phyloP scores from a whole-genome alignment of 2,329 filamentous ascomycete genomes.

The Cercospora sp. region DNA sequence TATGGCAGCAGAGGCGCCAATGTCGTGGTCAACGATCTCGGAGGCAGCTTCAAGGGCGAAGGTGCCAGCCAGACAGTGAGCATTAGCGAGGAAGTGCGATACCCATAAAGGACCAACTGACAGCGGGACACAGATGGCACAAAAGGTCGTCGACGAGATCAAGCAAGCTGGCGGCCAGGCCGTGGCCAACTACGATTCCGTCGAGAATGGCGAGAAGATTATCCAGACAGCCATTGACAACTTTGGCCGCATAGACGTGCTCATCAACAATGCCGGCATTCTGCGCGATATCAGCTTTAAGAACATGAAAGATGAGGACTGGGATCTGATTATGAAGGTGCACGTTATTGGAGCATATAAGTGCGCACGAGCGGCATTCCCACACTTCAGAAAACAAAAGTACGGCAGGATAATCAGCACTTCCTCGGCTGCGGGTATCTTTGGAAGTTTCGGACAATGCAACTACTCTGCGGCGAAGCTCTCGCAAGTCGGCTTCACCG shows the following conservation, averaged over 20 bases:
- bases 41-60: conserved; percentile 90
- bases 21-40: conserved; percentile 95
- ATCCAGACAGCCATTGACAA: conserved; percentile 82
- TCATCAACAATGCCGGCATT: conserved; percentile 98
- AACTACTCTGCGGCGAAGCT: conserved; percentile 99
- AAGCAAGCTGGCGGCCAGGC: conserved; percentile 89
- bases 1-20: conserved; percentile 89
- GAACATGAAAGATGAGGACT: conserved; percentile 96
- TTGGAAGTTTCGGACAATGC: conserved; percentile 91
- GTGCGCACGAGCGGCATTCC: conserved; percentile 92
- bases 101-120: conserved; percentile 8
- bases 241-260: conserved; percentile 85
- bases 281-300: conserved; percentile 95
- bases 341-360: conserved; percentile 95
- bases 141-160: conserved; percentile 81
- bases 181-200: conserved; percentile 94
- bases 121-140: conserved; percentile 62
- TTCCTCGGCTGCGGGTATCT: conserved; percentile 90
- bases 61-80: conserved; percentile 69
- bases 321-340: conserved; percentile 91
- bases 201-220: conserved; percentile 90
- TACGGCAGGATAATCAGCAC: conserved; percentile 97
- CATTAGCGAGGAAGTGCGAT: background rate
- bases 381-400: conserved; percentile 98
- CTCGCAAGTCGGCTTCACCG: conserved; percentile 92